Conservation (phyloP, 148 eudicot genomes). For the Vaccinium myrtillus region DNA sequence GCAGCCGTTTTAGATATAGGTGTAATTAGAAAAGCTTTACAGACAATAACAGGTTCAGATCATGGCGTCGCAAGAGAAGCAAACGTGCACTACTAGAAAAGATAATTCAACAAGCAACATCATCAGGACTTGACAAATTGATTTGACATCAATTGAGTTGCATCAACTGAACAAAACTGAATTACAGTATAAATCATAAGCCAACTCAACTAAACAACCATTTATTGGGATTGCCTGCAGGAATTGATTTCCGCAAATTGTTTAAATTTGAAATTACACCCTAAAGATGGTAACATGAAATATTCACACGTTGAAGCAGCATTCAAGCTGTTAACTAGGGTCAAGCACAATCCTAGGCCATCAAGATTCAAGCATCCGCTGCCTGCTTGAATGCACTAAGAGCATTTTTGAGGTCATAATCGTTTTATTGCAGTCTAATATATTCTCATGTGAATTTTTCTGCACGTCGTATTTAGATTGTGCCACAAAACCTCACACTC, state of each 20-base stretch:
- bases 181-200: background rate
- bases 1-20: conserved; percentile 12
- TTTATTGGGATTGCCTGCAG: background rate
- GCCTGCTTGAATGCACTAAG: background rate
- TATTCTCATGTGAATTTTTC: background rate
- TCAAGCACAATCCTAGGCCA: background rate
- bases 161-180: background rate
- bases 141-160: conserved; percentile 7
- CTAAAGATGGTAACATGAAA: background rate
- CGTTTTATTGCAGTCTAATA: background rate
- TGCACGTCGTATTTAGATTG: background rate
- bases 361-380: background rate
- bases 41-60: background rate
- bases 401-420: background rate
- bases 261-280: background rate
- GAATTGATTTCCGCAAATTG: background rate
- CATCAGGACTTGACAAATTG: background rate
- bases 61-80: background rate
- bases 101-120: background rate
- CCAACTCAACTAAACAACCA: background rate
- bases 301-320: background rate
- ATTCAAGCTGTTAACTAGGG: background rate
- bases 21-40: background rate
- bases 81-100: background rate
- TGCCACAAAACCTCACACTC: background rate